Percentiles rank a stretch among this genome's conserved stretches.
phyloP scores from a whole-genome alignment of 192 early-diverging fungal species.

The Coemansia sp. region DNA sequence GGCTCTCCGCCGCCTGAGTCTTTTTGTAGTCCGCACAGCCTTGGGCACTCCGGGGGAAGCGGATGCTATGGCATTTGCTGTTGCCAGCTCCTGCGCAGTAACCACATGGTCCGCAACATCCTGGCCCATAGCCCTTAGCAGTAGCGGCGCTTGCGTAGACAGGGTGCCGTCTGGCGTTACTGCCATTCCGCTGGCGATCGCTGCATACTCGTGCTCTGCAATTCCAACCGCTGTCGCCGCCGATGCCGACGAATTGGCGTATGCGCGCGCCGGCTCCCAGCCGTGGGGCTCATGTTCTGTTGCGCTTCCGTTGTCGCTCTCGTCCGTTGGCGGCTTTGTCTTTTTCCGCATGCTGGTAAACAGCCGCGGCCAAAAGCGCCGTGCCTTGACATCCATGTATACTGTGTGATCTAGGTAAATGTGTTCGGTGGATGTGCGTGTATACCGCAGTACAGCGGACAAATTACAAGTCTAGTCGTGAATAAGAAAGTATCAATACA shows the following conservation, averaged over 20 bases:
- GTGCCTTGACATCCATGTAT: slow-evolving; percentile 7
- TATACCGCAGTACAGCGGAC: neutral
- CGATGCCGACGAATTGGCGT: slow-evolving; percentile 39
- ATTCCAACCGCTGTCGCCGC: slow-evolving; percentile 28
- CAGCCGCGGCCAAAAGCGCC: slow-evolving; percentile 30
- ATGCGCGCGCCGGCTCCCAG: slow-evolving; percentile 16
- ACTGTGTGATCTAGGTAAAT: neutral
- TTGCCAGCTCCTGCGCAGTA: neutral
- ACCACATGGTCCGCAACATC: neutral
- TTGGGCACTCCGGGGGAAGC: neutral
- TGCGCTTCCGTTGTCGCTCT: neutral
- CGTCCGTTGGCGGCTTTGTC: neutral
- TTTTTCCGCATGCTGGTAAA: slow-evolving; percentile 8
- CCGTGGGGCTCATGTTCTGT: neutral
- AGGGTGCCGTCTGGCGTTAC: slow-evolving; percentile 9
- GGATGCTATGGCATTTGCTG: neutral
- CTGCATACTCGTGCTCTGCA: slow-evolving; percentile 2
- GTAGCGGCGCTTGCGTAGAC: neutral
- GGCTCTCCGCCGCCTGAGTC: neutral
- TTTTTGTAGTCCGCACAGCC: neutral
- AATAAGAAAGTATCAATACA: slow-evolving; percentile 3
- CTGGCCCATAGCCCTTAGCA: neutral
- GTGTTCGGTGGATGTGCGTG: neutral
- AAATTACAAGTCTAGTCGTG: neutral
- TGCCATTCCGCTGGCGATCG: neutral